Base-by-base conservation (phyloP, 2,329 filamentous ascomycete species). In the Cordyceps cicadae region DNA sequence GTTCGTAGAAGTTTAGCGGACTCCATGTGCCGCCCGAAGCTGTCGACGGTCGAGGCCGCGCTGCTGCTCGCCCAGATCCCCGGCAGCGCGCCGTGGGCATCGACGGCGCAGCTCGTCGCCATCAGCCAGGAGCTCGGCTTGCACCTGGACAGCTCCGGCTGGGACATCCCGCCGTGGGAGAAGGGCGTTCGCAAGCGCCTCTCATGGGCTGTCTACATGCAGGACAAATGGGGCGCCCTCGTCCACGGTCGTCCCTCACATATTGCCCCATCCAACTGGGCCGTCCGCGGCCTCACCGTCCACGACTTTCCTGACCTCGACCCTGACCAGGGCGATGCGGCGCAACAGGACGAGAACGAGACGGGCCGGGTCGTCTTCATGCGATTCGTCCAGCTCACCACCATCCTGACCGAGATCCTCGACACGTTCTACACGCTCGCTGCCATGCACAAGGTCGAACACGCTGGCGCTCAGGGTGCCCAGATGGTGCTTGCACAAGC, bases 161-260 rank as follows among this genome's bases (percentile, higher is more conserved):
- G 92, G 92, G 90, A 90, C 63, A 93, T 96, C 59, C 90, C 92
- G 32, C 81, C 81, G 0, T 96, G 92, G 91, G 92, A 96, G 72
- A 88, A 89, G 66, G 89, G 90, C 0, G 73, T 96, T 62, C 82
- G 92, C 63, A 94, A 93, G 71, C 84, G 92, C 54, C 82, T 96
- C 48, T 91, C 90, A 1, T 96, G 92, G 92, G 92, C 90, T 2
- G 74, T 96, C 55, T 96, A 94, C 71, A 93, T 95, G 87, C 91
- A 96, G 74, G 92, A 97, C 74, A 95, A 82, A 73, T 96, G 92
- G 92, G 90, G 89, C 17, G 87, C 91, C 2, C 78, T 96, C 21
- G 87, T 94, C 26, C 89, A 95, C 68, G 91, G 91, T 52, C 86
- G 91, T 12, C 92, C 91, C 0, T 94, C 90, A 5, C 91, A 95